Percentiles rank a stretch among this genome's conserved stretches.
phyloP scores from a whole-genome alignment of 78 protist species.

The Goniomonas avonlea region DNA sequence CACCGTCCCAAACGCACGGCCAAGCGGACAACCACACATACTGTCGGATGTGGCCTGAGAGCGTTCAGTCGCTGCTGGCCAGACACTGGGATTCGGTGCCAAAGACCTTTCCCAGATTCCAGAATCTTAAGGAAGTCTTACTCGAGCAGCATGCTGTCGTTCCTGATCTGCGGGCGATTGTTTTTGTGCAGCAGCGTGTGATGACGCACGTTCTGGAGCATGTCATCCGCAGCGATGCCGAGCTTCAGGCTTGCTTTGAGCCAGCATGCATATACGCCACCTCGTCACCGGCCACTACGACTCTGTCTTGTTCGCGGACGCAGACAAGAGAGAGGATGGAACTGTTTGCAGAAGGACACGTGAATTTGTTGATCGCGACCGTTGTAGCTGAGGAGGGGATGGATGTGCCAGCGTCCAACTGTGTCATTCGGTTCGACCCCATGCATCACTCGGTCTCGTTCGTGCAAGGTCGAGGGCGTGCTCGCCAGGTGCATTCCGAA shows the following conservation, averaged over 20 bases:
- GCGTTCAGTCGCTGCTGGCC: neutral
- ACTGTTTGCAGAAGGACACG: neutral
- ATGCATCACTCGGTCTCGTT: neutral
- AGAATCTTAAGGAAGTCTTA: neutral
- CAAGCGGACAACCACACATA: neutral
- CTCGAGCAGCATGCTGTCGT: neutral
- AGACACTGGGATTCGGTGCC: neutral
- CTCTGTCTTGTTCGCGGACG: neutral
- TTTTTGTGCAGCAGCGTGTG: constrained; percentile 10
- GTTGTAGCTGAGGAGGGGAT: constrained; percentile 16
- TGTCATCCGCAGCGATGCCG: neutral
- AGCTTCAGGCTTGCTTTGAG: neutral
- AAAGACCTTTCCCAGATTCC: neutral
- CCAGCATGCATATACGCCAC: neutral
- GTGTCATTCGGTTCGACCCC: constrained; percentile 16
- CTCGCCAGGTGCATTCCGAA: constrained; percentile 1
- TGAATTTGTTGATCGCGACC: neutral
- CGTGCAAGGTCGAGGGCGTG: constrained; percentile 7
- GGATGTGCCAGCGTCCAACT: constrained; percentile 4
- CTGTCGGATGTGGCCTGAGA: neutral
- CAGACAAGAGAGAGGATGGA: neutral
- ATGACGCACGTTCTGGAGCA: neutral
- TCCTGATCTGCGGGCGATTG: neutral
- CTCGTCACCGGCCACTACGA: neutral
- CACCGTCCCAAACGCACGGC: too few species aligned